These are phyloP conservation scores for Amphibolis antarctica DNA, from an alignment of 106 monocot species.

Conservation along the genomic window DNA sequence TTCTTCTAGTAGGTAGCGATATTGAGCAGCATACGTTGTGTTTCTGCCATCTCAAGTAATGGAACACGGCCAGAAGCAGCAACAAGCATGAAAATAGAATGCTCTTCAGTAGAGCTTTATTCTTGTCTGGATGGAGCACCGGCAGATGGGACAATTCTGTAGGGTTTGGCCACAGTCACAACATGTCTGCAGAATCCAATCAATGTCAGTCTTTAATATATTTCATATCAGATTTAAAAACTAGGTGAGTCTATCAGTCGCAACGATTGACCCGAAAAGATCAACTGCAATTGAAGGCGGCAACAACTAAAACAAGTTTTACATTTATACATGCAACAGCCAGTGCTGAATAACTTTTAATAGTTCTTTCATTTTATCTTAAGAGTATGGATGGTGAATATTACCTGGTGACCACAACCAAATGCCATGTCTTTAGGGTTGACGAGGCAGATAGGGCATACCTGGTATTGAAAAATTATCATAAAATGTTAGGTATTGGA, in stretches of 20 bases:
- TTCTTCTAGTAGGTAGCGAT: too few species aligned
- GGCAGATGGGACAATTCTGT: slow-evolving; percentile 43
- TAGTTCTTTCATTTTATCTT: too few species aligned
- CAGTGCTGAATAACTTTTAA: too few species aligned
- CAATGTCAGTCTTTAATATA: not conserved
- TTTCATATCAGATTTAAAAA: not conserved
- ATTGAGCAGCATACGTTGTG: too few species aligned
- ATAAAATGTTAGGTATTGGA: too few species aligned
- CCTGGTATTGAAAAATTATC: slow-evolving; percentile 14
- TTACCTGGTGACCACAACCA: slow-evolving; percentile 71
- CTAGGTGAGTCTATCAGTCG: not conserved
- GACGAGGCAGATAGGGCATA: slow-evolving; percentile 63
- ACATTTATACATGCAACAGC: too few species aligned
- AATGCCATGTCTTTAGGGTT: slow-evolving; percentile 71
- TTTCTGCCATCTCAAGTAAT: too few species aligned
- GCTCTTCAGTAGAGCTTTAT: slow-evolving; percentile 44
- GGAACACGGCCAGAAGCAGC: too few species aligned
- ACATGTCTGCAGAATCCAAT: slow-evolving; percentile 30
- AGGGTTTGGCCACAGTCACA: slow-evolving; percentile 38
- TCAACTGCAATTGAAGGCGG: not conserved
- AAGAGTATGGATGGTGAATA: not conserved
- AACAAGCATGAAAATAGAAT: not conserved
- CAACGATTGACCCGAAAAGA: too few species aligned
- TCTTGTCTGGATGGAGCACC: slow-evolving; percentile 31
- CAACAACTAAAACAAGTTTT: not conserved